These are phyloP conservation scores for Suillus subluteus DNA, from an alignment of 768 basidiomycete genomes.

Conservation along the genomic window DNA sequence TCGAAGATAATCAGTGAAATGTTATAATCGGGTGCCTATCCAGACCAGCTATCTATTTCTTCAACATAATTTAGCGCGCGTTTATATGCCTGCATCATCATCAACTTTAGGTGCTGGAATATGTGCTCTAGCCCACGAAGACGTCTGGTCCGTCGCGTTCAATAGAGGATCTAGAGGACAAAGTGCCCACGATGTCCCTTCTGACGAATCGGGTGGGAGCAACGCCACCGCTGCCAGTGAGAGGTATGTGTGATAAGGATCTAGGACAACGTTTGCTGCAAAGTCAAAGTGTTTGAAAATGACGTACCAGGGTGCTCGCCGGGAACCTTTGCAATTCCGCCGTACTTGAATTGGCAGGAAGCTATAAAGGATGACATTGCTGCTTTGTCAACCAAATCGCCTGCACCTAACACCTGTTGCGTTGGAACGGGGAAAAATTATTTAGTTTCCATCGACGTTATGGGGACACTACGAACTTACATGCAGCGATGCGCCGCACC, in stretches of 20 bases:
- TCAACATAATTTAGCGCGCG: background rate
- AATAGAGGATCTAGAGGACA: constrained; percentile 66
- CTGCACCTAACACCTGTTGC: constrained; percentile 68
- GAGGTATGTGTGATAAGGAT: constrained; percentile 96
- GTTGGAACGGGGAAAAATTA: background rate
- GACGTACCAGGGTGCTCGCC: constrained; percentile 75
- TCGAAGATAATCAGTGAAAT: background rate
- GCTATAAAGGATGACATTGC: constrained; percentile 68
- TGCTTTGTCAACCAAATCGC: constrained; percentile 56
- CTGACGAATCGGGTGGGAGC: constrained; percentile 47
- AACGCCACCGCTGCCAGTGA: constrained; percentile 82
- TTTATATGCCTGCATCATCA: background rate
- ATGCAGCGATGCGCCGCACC: constrained; percentile 82
- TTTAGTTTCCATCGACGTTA: background rate
- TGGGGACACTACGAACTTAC: constrained; percentile 45
- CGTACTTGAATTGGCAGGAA: constrained; percentile 83
- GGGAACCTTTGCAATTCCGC: constrained; percentile 86
- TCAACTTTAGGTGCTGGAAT: constrained; percentile 41
- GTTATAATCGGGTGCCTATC: background rate
- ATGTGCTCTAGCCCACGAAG: constrained; percentile 65
- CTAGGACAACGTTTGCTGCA: constrained; percentile 41
- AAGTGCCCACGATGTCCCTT: constrained; percentile 56
- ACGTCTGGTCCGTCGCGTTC: constrained; percentile 70
- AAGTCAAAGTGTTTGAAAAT: background rate
- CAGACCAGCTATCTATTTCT: background rate